phyloP scores from a whole-genome alignment of 345 rosid genomes.

The Rhodomyrtus tomentosa region DNA sequence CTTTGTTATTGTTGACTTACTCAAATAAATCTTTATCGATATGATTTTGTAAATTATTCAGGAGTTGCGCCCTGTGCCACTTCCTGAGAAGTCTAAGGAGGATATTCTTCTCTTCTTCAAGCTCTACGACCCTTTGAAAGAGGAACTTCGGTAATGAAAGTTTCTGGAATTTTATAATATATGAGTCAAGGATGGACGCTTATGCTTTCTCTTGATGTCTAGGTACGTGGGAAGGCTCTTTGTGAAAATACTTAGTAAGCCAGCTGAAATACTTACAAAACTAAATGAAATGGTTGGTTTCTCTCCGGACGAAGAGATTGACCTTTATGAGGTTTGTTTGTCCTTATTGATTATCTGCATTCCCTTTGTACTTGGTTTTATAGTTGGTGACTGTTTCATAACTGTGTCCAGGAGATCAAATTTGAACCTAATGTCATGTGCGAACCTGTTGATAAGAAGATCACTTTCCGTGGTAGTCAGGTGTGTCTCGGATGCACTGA shows the following conservation, averaged over 20 bases:
- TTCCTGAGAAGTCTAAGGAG: conserved; percentile 65
- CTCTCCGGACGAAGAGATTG: conserved; percentile 76
- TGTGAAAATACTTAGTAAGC: conserved; percentile 69
- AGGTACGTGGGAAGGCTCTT: conserved; percentile 82
- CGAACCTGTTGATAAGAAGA: conserved; percentile 65
- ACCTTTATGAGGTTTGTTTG: conserved; percentile 70
- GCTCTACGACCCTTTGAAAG: conserved; percentile 71
- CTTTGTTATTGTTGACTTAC: background rate
- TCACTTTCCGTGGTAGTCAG: conserved; percentile 63
- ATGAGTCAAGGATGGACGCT: background rate
- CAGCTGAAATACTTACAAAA: conserved; percentile 54
- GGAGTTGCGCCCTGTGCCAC: conserved; percentile 60
- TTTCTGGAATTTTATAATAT: background rate
- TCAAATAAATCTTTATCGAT: background rate
- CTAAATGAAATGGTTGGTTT: conserved; percentile 90
- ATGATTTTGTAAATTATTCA: conserved; percentile 13
- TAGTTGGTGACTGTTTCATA: background rate
- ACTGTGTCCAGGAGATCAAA: conserved; percentile 65
- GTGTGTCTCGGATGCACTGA: conserved; percentile 18
- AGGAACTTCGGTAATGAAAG: conserved; percentile 48
- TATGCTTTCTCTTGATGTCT: conserved; percentile 7
- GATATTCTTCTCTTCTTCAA: conserved; percentile 91
- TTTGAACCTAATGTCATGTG: conserved; percentile 90
- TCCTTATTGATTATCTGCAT: background rate
- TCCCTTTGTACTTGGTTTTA: background rate